These are phyloP conservation scores for Russula abietina DNA, from an alignment of 768 basidiomycete species.

Conservation along the genomic window DNA sequence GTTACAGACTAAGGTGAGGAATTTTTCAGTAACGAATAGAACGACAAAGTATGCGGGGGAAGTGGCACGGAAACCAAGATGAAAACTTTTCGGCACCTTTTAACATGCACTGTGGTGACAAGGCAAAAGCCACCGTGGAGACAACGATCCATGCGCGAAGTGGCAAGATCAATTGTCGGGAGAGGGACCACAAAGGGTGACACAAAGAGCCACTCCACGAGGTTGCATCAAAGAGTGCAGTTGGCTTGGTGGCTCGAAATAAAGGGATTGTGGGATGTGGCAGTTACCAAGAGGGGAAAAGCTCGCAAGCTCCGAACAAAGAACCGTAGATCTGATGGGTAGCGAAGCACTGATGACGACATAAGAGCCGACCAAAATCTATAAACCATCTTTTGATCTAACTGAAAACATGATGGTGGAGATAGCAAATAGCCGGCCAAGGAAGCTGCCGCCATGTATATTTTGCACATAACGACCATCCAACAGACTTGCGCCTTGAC, in stretches of 20 bases:
- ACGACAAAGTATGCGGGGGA: not conserved
- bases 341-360: not conserved
- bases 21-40: not conserved
- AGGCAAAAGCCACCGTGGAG: not conserved
- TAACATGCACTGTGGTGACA: not conserved
- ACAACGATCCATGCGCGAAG: not conserved
- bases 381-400: not conserved
- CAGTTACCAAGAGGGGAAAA: not conserved
- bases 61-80: not conserved
- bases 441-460: not conserved
- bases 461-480: not conserved
- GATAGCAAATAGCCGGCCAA: not conserved
- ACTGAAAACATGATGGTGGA: not conserved
- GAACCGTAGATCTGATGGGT: not conserved
- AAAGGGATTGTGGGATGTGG: slow-evolving; percentile 11
- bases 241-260: not conserved
- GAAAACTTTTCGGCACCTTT: not conserved
- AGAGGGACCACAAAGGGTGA: not conserved
- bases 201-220: not conserved
- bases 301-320: not conserved
- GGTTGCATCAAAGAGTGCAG: not conserved
- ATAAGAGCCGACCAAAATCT: not conserved
- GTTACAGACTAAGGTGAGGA: no score
- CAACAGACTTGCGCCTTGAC: not conserved
- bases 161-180: not conserved